Evolutionary conservation across 129 eudicot genomes (phyloP).

Genomic region (Centella asiatica): DNA sequence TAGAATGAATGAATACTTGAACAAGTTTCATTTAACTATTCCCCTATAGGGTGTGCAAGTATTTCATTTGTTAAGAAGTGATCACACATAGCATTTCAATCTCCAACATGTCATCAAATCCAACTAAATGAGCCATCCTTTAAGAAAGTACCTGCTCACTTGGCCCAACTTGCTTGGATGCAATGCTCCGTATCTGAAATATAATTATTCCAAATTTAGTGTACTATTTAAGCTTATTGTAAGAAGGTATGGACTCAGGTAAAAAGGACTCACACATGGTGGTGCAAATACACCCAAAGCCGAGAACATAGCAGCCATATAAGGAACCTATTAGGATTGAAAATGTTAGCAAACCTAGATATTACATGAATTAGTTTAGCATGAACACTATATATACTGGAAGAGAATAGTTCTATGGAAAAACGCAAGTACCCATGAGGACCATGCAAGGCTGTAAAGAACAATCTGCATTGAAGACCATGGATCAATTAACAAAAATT

Average conservation of each 20-base stretch:
- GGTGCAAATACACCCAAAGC: slow-evolving; percentile 52
- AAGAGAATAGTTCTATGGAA: slow-evolving; percentile 1
- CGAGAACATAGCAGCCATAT: slow-evolving; percentile 58
- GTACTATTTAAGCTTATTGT: background rate
- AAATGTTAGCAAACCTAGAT: slow-evolving; percentile 16
- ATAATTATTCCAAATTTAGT: slow-evolving; percentile 2
- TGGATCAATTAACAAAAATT: slow-evolving; percentile 1
- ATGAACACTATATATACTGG: background rate
- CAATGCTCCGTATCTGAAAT: slow-evolving; percentile 71
- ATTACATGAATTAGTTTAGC: background rate
- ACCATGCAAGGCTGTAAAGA: slow-evolving; percentile 86
- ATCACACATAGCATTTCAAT: too few species aligned
- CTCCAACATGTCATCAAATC: too few species aligned
- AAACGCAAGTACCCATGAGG: slow-evolving; percentile 61
- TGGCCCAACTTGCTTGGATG: slow-evolving; percentile 86
- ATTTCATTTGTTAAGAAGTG: too few species aligned
- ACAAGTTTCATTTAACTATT: too few species aligned
- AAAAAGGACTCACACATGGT: slow-evolving; percentile 57
- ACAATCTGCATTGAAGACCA: slow-evolving; percentile 48
- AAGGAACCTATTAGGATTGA: slow-evolving; percentile 48
- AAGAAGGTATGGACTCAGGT: background rate
- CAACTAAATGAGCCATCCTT: background rate
- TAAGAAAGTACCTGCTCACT: slow-evolving; percentile 54
- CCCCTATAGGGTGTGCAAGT: too few species aligned
- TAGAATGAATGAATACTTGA: background rate